Percentiles rank a stretch among this genome's conserved stretches.
phyloP scores from a whole-genome alignment of 371 early-diverging fungal species.

The Mortierella sp. region DNA sequence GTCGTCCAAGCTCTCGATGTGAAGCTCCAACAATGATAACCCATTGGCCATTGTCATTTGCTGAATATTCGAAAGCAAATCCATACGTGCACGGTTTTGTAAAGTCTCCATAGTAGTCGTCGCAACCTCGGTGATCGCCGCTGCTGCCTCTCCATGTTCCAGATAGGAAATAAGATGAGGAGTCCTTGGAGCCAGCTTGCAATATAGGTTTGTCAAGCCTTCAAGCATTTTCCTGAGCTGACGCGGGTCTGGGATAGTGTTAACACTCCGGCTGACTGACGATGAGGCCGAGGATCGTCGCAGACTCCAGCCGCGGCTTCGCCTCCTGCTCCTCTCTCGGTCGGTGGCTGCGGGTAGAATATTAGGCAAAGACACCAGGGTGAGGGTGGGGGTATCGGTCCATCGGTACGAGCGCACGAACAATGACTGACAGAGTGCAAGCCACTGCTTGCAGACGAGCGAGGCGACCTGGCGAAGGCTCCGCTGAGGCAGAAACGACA shows the following conservation, averaged over 20 bases:
- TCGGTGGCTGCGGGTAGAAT: neutral
- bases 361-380: slow-evolving; percentile 1
- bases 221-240: slow-evolving; percentile 7
- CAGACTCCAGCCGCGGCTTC: no score
- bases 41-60: neutral
- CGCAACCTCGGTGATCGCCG: neutral
- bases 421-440: slow-evolving; percentile 2
- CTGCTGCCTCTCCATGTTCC: neutral
- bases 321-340: neutral
- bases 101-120: slow-evolving; percentile 4
- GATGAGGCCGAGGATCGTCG: neutral
- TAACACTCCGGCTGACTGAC: neutral
- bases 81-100: slow-evolving; percentile 11
- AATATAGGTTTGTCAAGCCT: slow-evolving; percentile 7
- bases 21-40: slow-evolving; percentile 13
- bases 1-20: slow-evolving; percentile 15
- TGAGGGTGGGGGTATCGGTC: slow-evolving; percentile 11
- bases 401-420: slow-evolving; percentile 2
- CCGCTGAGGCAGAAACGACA: slow-evolving; percentile 25
- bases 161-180: neutral
- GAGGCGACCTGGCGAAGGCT: slow-evolving; percentile 17
- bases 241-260: slow-evolving; percentile 5
- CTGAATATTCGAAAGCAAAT: slow-evolving; percentile 9
- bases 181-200: neutral
- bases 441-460: slow-evolving; percentile 26